Percentiles rank a stretch among this genome's conserved stretches.
phyloP scores from a whole-genome alignment of 441 rosid genomes.

The Gossypium gossypioides region DNA sequence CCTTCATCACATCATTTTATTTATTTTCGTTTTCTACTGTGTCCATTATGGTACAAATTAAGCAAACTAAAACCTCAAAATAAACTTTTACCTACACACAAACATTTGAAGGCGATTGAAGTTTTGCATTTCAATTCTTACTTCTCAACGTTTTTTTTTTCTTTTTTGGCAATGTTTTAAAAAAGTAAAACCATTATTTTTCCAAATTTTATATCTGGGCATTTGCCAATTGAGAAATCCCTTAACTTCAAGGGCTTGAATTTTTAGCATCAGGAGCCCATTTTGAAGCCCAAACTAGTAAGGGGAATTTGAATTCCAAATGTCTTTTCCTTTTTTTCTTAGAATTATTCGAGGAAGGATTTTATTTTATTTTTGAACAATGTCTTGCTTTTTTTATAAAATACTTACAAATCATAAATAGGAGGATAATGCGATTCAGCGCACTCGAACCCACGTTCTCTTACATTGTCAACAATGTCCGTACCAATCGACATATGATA shows the following conservation, averaged over 20 bases:
- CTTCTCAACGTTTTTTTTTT: not conserved
- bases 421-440: too few species aligned
- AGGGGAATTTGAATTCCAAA: not conserved
- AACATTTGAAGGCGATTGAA: not conserved
- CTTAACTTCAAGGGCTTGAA: not conserved
- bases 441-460: too few species aligned
- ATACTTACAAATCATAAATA: too few species aligned
- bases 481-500: too few species aligned
- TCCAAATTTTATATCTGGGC: not conserved
- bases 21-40: not conserved
- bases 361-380: too few species aligned
- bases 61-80: not conserved
- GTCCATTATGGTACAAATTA: not conserved
- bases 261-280: not conserved
- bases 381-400: too few species aligned
- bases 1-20: slow-evolving; percentile 38
- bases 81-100: not conserved
- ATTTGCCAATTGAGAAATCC: not conserved
- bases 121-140: not conserved
- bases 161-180: not conserved
- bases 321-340: not conserved
- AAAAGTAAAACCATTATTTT: not conserved
- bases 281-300: not conserved
- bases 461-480: too few species aligned
- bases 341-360: not conserved